Evolutionary conservation across 805 yeast species (phyloP).

Genomic region (Grigorovia jiainica): DNA sequence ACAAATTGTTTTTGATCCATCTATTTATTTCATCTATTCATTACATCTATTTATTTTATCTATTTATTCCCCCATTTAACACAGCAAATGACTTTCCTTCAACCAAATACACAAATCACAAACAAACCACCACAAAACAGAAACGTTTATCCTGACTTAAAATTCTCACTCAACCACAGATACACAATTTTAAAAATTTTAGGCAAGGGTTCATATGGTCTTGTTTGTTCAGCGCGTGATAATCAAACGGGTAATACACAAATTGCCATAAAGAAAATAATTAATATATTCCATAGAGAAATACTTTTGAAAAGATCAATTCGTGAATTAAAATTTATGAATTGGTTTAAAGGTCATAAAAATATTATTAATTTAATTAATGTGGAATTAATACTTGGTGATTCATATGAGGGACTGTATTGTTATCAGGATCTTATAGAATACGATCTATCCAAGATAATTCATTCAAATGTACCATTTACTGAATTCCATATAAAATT

Average conservation of each 20-base stretch:
- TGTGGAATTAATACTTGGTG: constrained; percentile 53
- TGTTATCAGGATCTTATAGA: constrained; percentile 83
- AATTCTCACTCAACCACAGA: constrained; percentile 53
- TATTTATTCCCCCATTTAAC: constrained; percentile 80
- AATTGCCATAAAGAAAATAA: constrained; percentile 76
- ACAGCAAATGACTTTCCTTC: background rate
- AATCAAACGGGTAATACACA: constrained; percentile 6
- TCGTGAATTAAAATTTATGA: constrained; percentile 74
- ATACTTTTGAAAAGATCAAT: constrained; percentile 69
- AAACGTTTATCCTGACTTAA: constrained; percentile 40
- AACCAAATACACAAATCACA: background rate
- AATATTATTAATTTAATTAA: constrained; percentile 71
- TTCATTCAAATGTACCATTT: constrained; percentile 65
- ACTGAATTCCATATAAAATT: constrained; percentile 76
- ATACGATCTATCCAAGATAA: constrained; percentile 72
- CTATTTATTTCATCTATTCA: background rate
- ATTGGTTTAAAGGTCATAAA: constrained; percentile 75
- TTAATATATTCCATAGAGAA: constrained; percentile 56
- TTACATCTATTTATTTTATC: background rate
- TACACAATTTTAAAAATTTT: constrained; percentile 50
- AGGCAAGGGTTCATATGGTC: constrained; percentile 84
- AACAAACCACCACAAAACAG: constrained; percentile 5
- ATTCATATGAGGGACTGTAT: constrained; percentile 78
- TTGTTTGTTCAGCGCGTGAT: constrained; percentile 62
- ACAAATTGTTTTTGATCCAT: background rate